Conservation (phyloP, 441 rosid species). For the Omphalea diandra region DNA sequence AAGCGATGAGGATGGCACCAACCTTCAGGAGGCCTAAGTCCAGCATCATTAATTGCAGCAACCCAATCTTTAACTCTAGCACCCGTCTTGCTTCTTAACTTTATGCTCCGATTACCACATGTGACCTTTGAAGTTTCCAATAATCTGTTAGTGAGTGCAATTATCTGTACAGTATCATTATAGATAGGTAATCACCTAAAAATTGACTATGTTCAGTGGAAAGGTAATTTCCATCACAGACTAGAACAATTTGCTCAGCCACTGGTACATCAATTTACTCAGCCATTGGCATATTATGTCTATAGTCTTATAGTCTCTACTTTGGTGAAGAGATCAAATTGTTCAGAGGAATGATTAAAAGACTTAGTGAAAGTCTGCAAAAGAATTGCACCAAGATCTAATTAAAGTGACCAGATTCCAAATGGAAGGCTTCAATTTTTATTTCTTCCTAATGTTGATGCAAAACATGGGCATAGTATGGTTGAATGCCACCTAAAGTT, state of each 20-base stretch:
- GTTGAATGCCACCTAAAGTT: background rate
- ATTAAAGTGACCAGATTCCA: background rate
- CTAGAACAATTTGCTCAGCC: background rate
- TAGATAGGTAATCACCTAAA: slow-evolving; percentile 17
- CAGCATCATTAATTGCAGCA: slow-evolving; percentile 94
- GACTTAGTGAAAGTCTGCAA: background rate
- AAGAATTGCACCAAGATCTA: slow-evolving; percentile 2
- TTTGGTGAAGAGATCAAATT: background rate
- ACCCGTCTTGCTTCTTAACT: slow-evolving; percentile 70
- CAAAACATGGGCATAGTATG: background rate
- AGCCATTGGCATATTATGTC: no score
- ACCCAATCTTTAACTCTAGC: slow-evolving; percentile 97
- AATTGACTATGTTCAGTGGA: slow-evolving; percentile 10
- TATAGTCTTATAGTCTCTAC: background rate
- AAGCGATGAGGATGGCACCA: slow-evolving; percentile 99
- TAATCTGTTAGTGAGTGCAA: slow-evolving; percentile 42
- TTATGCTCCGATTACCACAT: slow-evolving; percentile 88
- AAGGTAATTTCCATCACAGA: background rate
- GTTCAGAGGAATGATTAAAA: background rate
- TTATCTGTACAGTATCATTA: slow-evolving; percentile 31
- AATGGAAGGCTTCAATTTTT: background rate
- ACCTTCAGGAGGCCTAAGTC: slow-evolving; percentile 97
- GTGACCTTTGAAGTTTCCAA: slow-evolving; percentile 69
- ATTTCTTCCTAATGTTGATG: background rate
- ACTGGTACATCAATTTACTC: no score